A percentile compares a stretch with the other conserved stretches of the same genome.
phyloP scores from a whole-genome alignment of 257 asterid species.

The Nicotiana tomentosiformis region DNA sequence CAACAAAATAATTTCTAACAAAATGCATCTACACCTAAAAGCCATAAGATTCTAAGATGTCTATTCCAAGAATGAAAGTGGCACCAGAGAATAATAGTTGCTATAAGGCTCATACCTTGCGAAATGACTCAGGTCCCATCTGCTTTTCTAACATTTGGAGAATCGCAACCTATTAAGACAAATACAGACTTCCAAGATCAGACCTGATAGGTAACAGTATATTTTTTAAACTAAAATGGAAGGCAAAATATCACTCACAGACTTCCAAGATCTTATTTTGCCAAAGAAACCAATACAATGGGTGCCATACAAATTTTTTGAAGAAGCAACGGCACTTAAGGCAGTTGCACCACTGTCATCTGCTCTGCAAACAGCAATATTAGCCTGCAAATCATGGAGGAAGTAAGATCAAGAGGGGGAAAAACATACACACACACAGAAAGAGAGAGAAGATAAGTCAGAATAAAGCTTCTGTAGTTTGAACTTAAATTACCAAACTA shows the following conservation, averaged over 20 bases:
- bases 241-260: conserved; percentile 52
- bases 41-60: conserved; percentile 2
- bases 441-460: not conserved
- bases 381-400: conserved; percentile 53
- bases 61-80: not conserved
- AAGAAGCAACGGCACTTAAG: conserved; percentile 70
- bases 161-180: conserved; percentile 65
- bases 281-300: conserved; percentile 93
- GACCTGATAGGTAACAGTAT: not conserved
- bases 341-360: conserved; percentile 95
- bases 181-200: not conserved
- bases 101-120: conserved; percentile 58
- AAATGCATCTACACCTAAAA: not conserved
- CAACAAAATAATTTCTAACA: not conserved
- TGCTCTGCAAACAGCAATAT: conserved; percentile 88
- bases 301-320: conserved; percentile 88
- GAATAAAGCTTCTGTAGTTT: not conserved
- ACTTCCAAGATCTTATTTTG: conserved; percentile 94
- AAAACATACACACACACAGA: not conserved
- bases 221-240: conserved; percentile 1
- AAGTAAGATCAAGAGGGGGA: not conserved
- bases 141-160: conserved; percentile 99
- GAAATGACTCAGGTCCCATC: conserved; percentile 99
- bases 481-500: not conserved
- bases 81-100: not conserved